Percentiles rank a stretch among this genome's conserved stretches.
Evolutionary conservation across 2,329 filamentous ascomycete species (phyloP).

Genomic region (Pseudogymnoascus sp.): DNA sequence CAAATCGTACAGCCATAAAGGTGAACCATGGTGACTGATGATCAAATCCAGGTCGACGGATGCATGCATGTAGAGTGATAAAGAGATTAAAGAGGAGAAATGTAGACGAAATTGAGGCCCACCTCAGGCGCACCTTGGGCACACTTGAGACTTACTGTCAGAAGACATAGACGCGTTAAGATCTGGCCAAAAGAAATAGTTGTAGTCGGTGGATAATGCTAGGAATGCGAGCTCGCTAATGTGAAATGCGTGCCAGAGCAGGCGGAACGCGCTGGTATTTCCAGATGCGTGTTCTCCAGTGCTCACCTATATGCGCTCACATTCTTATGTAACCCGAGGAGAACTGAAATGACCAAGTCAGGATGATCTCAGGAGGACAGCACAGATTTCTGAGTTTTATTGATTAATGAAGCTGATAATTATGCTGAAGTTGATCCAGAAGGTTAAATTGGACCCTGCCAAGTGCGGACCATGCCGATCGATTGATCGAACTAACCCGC

Average conservation of each 20-base stretch:
- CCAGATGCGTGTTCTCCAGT: too few relatives aligned
- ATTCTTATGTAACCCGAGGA: neutral
- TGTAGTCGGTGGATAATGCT: neutral
- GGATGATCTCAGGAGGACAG: neutral
- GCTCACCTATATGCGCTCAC: neutral
- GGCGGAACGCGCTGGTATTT: too few relatives aligned
- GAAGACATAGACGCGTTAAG: neutral
- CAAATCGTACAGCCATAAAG: neutral
- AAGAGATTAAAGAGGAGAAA: neutral
- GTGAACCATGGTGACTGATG: neutral
- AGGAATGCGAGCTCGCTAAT: neutral
- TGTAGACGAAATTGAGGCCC: neutral
- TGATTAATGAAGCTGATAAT: neutral
- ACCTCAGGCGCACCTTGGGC: neutral
- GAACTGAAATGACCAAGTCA: neutral
- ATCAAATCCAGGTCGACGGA: neutral
- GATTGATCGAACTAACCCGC: neutral
- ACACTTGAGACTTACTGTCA: neutral
- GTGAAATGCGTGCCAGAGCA: neutral
- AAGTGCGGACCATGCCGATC: neutral
- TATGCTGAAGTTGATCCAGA: neutral
- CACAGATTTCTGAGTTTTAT: neutral
- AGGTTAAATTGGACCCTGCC: neutral
- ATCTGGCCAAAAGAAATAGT: neutral
- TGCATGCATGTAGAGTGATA: neutral